These are phyloP conservation scores for Endogone sp. DNA, from an alignment of 192 early-diverging fungal species.

Conservation along the genomic window DNA sequence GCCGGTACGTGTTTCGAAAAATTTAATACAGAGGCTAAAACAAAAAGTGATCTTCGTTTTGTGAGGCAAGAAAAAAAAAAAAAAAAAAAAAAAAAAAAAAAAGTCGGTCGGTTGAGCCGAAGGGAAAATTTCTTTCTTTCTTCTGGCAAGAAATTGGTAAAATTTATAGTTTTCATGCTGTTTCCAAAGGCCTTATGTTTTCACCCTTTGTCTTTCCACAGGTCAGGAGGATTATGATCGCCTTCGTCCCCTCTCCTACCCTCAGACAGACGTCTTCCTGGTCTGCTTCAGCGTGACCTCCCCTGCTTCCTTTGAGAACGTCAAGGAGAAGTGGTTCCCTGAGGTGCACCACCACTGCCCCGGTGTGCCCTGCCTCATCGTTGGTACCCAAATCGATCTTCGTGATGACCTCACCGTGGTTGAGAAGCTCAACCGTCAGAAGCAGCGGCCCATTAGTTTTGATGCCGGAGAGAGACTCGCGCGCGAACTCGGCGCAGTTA, in stretches of 20 bases:
- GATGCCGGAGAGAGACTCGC: constrained; percentile 83
- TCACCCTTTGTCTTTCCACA: constrained; percentile 19
- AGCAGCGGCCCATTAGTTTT: constrained; percentile 76
- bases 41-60: too few species aligned
- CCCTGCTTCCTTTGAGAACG: constrained; percentile 93
- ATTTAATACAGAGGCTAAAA: too few species aligned
- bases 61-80: too few species aligned
- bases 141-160: too few species aligned
- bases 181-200: too few species aligned
- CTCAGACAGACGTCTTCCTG: constrained; percentile 93
- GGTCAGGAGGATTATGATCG: constrained; percentile 97
- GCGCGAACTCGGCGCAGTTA: constrained; percentile 79
- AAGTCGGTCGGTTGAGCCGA: too few species aligned
- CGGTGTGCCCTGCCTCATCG: constrained; percentile 91
- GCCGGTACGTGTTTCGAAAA: constrained; percentile 56
- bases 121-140: too few species aligned
- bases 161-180: too few species aligned
- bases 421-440: constrained; percentile 75
- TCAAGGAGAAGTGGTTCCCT: constrained; percentile 94
- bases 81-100: too few species aligned
- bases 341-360: constrained; percentile 97
- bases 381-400: constrained; percentile 89
- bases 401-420: constrained; percentile 76
- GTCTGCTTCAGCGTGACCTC: constrained; percentile 92
- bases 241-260: constrained; percentile 90